Base-by-base conservation (phyloP, 306 rosid species). In the Quercus cerris region DNA sequence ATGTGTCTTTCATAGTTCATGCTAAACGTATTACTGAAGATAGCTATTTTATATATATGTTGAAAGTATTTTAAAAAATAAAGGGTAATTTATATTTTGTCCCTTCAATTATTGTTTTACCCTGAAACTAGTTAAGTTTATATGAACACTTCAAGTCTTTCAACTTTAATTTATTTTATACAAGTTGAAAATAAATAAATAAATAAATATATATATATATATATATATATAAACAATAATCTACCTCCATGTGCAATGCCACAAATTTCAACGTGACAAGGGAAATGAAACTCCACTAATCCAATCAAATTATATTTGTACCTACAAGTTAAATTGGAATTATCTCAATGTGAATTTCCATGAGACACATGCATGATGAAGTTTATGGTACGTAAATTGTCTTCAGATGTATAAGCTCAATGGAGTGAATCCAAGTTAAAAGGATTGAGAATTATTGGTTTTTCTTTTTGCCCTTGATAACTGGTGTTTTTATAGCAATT, bases 401-500 rank as follows among this genome's bases (percentile, higher is more conserved):
- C 38, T 63, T 3, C 12, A 63, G 15, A 22, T 59, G 23, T 14
- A 59, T 14, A 59, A 23, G 66, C 5, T 59, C 11, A 23, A 59
- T 3, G 0, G 6, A 4, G 7, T 9, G 30, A 22, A 58, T 11
- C 28, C 23, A 31, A 23, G 7, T 59, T 0, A 23, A 59, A 28
- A 4, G 31, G 17, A 23, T 1, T 1, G 13, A 59, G 15, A 12
- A 12, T 49, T 49, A 49, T 49, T 49, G 10, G 11, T 3, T 38
- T 38, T 0, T n/a, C n/a, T n/a, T 38, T 38, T 7, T 38, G 10
- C 8, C 2, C 46, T 38, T 7, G 3, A 38, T 38, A 7, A 38
- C 0, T 2, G 1, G 0, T 38, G 2, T 0, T 0, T 1, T 7
- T 38, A 7, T 11, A 2, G 3, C 0, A 41, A 8, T 41, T 7